Conservation (phyloP, 2,329 filamentous ascomycete genomes). For the Aspergillus fumigatus region DNA sequence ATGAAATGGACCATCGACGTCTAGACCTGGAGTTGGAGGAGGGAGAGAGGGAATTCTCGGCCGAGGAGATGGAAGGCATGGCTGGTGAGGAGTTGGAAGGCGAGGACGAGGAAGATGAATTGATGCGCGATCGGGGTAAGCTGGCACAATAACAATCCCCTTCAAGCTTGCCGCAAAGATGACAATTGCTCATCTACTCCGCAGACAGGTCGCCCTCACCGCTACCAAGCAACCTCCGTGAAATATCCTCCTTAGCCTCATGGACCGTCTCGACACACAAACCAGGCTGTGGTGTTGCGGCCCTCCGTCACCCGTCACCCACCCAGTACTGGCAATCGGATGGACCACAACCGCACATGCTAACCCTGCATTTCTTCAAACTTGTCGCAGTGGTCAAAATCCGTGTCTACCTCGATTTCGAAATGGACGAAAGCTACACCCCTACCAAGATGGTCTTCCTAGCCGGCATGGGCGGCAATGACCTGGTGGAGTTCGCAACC, state of each 20-base stretch:
- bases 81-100: slow-evolving; percentile 17
- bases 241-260: slow-evolving; percentile 62
- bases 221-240: slow-evolving; percentile 47
- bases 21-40: slow-evolving; percentile 12
- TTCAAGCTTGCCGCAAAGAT: too few species aligned
- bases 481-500: slow-evolving; percentile 79
- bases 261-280: slow-evolving; percentile 62
- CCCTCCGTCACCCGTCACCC: slow-evolving; percentile 55
- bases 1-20: slow-evolving; percentile 9
- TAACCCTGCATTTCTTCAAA: slow-evolving; percentile 61
- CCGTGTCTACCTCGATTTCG: slow-evolving; percentile 71
- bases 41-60: slow-evolving; percentile 16
- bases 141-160: not conserved
- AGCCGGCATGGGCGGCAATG: slow-evolving; percentile 86
- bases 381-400: slow-evolving; percentile 48
- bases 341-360: slow-evolving; percentile 59
- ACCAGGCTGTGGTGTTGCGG: slow-evolving; percentile 57
- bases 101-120: slow-evolving; percentile 27
- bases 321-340: slow-evolving; percentile 62
- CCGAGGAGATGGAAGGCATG: slow-evolving; percentile 16
- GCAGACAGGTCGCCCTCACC: slow-evolving; percentile 34
- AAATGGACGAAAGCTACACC: slow-evolving; percentile 91
- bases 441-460: slow-evolving; percentile 87
- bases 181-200: not conserved
- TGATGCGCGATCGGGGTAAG: slow-evolving; percentile 33